These are phyloP conservation scores for Penicillium flavigenum DNA, from an alignment of 495 filamentous ascomycete species.

Conservation along the genomic window DNA sequence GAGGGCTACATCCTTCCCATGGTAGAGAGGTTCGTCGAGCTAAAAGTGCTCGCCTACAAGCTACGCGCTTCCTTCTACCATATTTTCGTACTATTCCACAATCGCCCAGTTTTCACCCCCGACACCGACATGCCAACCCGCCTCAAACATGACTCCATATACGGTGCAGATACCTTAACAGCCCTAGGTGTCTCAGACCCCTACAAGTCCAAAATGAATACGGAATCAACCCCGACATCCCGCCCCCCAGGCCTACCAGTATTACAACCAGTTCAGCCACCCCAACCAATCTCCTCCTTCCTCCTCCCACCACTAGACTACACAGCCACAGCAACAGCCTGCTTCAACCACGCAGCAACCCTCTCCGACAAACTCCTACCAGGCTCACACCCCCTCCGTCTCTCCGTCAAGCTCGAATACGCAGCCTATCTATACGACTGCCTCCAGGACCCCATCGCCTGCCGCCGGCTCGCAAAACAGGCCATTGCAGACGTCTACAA, in stretches of 20 bases:
- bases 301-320: constrained; percentile 80
- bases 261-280: constrained; percentile 40
- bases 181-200: constrained; percentile 3
- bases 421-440: constrained; percentile 96
- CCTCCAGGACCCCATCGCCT: constrained; percentile 72
- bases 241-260: constrained; percentile 40
- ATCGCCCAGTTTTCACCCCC: constrained; percentile 59
- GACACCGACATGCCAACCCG: constrained; percentile 38
- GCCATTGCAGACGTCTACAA: constrained; percentile 91
- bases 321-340: constrained; percentile 72
- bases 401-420: constrained; percentile 91
- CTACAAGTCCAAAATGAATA: constrained; percentile 8
- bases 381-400: constrained; percentile 83
- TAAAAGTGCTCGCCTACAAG: constrained; percentile 87
- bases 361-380: constrained; percentile 74
- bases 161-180: constrained; percentile 21
- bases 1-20: constrained; percentile 84
- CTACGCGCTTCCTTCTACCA: constrained; percentile 92
- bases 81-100: constrained; percentile 95
- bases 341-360: constrained; percentile 75
- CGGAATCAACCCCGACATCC: constrained; percentile 1
- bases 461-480: constrained; percentile 71
- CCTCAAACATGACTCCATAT: constrained; percentile 33
- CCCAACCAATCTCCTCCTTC: constrained; percentile 58
- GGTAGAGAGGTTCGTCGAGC: constrained; percentile 66